Percentiles rank a stretch among this genome's conserved stretches.
These are phyloP conservation scores for Lactarius hengduanensis DNA, from an alignment of 768 basidiomycete genomes.

Conservation along the genomic window DNA sequence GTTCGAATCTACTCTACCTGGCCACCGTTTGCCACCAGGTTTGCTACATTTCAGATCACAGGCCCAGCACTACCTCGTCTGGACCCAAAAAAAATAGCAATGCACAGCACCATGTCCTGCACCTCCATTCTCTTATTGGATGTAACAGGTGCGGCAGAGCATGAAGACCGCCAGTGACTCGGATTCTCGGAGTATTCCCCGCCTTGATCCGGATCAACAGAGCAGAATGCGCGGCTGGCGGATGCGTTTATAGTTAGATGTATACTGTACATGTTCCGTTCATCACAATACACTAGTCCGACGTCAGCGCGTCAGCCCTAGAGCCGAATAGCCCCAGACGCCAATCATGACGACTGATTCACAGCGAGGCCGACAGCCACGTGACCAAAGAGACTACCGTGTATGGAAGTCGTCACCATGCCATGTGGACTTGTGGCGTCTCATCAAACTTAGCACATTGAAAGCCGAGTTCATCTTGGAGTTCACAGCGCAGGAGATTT, in stretches of 20 bases:
- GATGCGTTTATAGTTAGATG: background rate
- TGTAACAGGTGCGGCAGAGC: too few relatives aligned
- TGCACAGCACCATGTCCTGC: too few relatives aligned
- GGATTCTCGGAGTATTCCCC: background rate
- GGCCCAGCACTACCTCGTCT: background rate
- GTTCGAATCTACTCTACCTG: background rate
- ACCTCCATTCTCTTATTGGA: background rate
- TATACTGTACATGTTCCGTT: background rate
- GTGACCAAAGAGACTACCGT: too few relatives aligned
- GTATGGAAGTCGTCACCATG: background rate
- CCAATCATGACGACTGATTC: too few relatives aligned
- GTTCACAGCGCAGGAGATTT: background rate
- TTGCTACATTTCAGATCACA: background rate
- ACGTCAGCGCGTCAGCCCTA: background rate
- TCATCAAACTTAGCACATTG: background rate
- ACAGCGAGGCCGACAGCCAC: background rate
- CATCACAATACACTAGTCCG: background rate
- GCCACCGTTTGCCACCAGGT: background rate
- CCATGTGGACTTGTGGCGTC: background rate
- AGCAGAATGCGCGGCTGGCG: background rate
- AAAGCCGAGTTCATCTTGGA: too few relatives aligned
- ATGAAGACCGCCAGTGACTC: too few relatives aligned
- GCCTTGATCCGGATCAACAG: background rate
- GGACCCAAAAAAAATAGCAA: too few relatives aligned
- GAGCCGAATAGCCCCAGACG: background rate